Evolutionary conservation across 352 stramenopile species (phyloP), one percentile per base, ranked within the genome.

Genomic region (Pythium dissotocum): DNA sequence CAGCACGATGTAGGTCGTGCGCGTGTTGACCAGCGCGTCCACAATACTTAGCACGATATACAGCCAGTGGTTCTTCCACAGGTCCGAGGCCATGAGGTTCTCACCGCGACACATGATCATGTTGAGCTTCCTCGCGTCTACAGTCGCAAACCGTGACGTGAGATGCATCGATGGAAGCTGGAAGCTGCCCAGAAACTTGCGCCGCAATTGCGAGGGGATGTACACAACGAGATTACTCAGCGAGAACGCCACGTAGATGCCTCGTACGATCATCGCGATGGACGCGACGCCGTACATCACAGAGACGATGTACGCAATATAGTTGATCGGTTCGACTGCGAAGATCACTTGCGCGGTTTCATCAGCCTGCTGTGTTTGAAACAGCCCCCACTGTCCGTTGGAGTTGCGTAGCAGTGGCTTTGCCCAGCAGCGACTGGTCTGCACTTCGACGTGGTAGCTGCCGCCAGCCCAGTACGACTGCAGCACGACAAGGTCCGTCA

Each of bases 1-100:
- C 16, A 75, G 61, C 12, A 78, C 60, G 9, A 76, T 64, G 48
- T 83, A 83, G 1, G 67, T 79, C 52, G 71, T 69, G 8, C 67
- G 68, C 12, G 76, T 60, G 42, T 72, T 81, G 12, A 58, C 46
- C n/a, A 79, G 33, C n/a, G 73, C 51, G 30, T 81, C 77, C 1
- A 76, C 33, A 28, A 80, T 78, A 49, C 74, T 83, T 2, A 83
- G 54, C 9, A 26, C 18, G 40, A 83, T 79, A 65, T 81, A 81
- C 13, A 83, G 52, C 77, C 77, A 81, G 59, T 83, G 67, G 58
- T 81, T 81, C 63, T 77, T 75, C 77, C 77, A 83, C 16, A 79
- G 28, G 49, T 83, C 74, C 46, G 74, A 79, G 2, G 69, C 77
- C 56, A 77, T 73, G 44, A 77, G 57, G 1, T 70, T n/a, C 16